Base-by-base conservation (phyloP, 2,329 filamentous ascomycete species). In the Cryphonectria radicalis region DNA sequence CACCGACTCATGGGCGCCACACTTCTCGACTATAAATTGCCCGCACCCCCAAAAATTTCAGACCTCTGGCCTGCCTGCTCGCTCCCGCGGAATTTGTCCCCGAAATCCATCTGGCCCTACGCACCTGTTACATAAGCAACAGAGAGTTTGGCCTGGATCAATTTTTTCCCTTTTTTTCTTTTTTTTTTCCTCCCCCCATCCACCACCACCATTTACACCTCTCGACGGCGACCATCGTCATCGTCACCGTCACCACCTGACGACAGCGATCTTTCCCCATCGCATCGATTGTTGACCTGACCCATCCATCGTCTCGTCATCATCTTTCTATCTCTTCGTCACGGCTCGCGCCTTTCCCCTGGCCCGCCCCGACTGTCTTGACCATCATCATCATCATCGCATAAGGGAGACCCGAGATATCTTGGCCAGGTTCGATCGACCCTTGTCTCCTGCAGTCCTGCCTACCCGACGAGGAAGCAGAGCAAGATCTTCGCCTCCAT, bases 21-120 rank as follows among this genome's bases (percentile, higher is more conserved):
- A 43, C 0, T 43, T 11, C 62, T 28, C 62, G 62, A 42, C 82
- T 84, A 64, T 64, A 64, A 64, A 64, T 64, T 64, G 62, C 22
- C 22, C 40, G 62, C 37, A 85, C 86, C 86, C 81, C 85, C 86
- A 83, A 81, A 64, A 43, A 28, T 46, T 64, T n/a, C 62, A 8
- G 28, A 64, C 37, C 42, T 63, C 40, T 42, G 62, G 62, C 40
- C 40, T 46, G 62, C 83, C 81, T 83, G 77, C 79, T 79, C 80
- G 80, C 83, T 84, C 83, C 78, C 80, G 82, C 78, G 79, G 79
- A 78, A 84, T 81, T 22, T 83, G 82, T 82, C 84, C 81, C 84
- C 84, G 85, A 87, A 82, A 84, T 81, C 84, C 84, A 84, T 87
- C 84, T 84, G 83, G 84, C 85, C 84, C 78, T 85, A 83, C 83